Conservation (phyloP, 1,284 basidiomycete species). For the Entoloma clypeatum region DNA sequence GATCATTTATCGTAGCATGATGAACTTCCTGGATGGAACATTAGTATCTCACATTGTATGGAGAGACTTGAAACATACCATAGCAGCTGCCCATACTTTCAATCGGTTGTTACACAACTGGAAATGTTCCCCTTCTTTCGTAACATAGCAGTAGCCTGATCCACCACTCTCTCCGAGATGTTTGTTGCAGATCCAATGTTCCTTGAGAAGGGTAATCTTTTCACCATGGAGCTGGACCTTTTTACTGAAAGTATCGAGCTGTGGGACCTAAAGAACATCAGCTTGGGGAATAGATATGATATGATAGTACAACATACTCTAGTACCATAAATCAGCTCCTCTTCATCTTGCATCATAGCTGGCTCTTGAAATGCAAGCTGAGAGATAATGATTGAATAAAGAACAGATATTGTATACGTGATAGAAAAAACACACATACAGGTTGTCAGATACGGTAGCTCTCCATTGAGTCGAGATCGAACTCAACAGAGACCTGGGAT, state of each 20-base stretch:
- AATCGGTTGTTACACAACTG: slow-evolving; percentile 13
- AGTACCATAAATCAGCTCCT: slow-evolving; percentile 14
- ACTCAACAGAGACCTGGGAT: slow-evolving; percentile 13
- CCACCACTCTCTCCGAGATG: slow-evolving; percentile 26
- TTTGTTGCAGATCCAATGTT: slow-evolving; percentile 19
- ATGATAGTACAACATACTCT: neutral
- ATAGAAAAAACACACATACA: slow-evolving; percentile 8
- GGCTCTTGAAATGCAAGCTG: neutral
- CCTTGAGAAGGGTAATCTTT: slow-evolving; percentile 21
- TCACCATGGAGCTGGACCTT: slow-evolving; percentile 14
- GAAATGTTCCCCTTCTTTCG: slow-evolving; percentile 11
- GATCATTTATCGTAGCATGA: slow-evolving; percentile 17
- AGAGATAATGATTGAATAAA: no score
- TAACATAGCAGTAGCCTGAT: slow-evolving; percentile 22
- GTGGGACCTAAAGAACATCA: slow-evolving; percentile 14
- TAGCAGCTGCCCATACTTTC: slow-evolving; percentile 16
- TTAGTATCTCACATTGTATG: neutral
- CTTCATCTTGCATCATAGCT: slow-evolving; percentile 2
- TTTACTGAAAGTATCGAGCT: slow-evolving; percentile 11
- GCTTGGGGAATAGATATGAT: neutral
- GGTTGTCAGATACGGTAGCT: slow-evolving; percentile 14
- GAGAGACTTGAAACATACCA: slow-evolving; percentile 11
- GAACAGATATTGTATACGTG: neutral
- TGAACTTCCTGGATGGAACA: slow-evolving; percentile 20
- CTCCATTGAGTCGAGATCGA: slow-evolving; percentile 16